Percentiles rank a stretch among this genome's conserved stretches.
Conservation (phyloP, 208 protist species). For the Leishmania braziliensis region DNA sequence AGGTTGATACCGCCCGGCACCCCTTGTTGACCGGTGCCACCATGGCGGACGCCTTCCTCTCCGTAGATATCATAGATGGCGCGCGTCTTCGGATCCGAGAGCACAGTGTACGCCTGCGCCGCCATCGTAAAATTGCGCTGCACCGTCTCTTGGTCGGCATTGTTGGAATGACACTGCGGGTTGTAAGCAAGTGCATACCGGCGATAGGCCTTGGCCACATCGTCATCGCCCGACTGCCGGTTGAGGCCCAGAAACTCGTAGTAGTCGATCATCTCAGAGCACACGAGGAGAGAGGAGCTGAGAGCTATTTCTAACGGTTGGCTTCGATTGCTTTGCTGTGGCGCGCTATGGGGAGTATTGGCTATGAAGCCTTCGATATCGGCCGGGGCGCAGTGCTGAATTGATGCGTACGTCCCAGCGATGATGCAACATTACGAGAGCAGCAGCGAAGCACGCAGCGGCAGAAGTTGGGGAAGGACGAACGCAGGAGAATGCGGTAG, state of each 20-base stretch:
- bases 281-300: neutral
- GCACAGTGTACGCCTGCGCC: conserved; percentile 89
- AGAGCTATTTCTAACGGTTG: neutral
- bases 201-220: conserved; percentile 88
- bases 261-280: conserved; percentile 66
- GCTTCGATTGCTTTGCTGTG: neutral
- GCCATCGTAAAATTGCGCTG: conserved; percentile 81
- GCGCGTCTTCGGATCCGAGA: conserved; percentile 86
- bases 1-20: conserved; percentile 82
- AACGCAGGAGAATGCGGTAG: neutral
- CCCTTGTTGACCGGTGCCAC: conserved; percentile 79
- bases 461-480: neutral
- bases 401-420: neutral
- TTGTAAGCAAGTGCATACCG: conserved; percentile 89
- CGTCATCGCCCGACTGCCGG: conserved; percentile 82
- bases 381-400: neutral
- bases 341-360: neutral
- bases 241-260: conserved; percentile 87
- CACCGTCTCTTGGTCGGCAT: conserved; percentile 55
- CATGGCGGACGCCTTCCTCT: conserved; percentile 89
- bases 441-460: neutral
- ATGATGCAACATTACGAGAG: too few species aligned
- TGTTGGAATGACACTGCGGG: conserved; percentile 81
- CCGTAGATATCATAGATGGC: conserved; percentile 92
- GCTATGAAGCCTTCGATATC: neutral